phyloP scores from a whole-genome alignment of 768 basidiomycete species.

The Hygrocybe coccinea region DNA sequence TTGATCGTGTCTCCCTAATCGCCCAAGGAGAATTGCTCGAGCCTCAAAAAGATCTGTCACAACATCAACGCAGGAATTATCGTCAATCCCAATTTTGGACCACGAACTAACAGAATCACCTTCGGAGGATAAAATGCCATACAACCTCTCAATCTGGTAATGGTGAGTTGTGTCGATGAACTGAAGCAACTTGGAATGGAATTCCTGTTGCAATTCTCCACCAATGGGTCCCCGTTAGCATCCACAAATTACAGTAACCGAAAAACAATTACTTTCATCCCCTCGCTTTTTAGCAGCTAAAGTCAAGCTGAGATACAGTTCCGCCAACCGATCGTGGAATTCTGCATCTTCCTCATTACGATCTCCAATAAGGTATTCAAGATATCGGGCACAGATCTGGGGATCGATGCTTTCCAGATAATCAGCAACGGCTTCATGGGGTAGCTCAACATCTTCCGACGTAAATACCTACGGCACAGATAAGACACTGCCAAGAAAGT shows the following conservation, averaged over 20 bases:
- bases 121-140: constrained; percentile 75
- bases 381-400: constrained; percentile 66
- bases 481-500: neutral
- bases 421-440: constrained; percentile 66
- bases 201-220: constrained; percentile 44
- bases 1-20: constrained; percentile 85
- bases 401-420: constrained; percentile 72
- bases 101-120: constrained; percentile 40
- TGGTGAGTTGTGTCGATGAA: constrained; percentile 69
- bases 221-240: constrained; percentile 2
- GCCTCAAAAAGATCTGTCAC: constrained; percentile 79
- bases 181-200: constrained; percentile 65
- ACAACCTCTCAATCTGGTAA: constrained; percentile 75
- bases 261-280: constrained; percentile 47
- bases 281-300: constrained; percentile 51
- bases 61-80: neutral
- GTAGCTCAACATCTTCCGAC: constrained; percentile 90
- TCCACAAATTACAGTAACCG: neutral
- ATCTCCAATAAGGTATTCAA: constrained; percentile 80
- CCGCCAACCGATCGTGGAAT: constrained; percentile 87
- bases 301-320: constrained; percentile 76
- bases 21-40: constrained; percentile 84
- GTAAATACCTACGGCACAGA: constrained; percentile 71
- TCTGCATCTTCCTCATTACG: constrained; percentile 58
- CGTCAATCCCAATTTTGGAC: neutral